Conservation (phyloP, 768 basidiomycete genomes). For the Paxillus ammoniavirescens region DNA sequence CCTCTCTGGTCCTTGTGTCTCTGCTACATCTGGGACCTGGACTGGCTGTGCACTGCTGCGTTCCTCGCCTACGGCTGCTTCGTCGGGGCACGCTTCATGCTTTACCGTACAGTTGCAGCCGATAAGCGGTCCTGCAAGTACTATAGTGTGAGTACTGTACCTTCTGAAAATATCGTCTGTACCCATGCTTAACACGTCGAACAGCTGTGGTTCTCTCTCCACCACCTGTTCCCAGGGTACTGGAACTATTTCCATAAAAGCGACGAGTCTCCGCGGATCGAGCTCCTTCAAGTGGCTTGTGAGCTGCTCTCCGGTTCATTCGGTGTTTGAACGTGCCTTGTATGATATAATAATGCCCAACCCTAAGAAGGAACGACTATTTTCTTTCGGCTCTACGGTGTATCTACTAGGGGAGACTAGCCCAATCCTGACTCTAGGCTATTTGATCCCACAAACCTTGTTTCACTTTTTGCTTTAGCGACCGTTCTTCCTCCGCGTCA, state of each 20-base stretch:
- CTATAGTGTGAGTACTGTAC: slow-evolving; percentile 33
- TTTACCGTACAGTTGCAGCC: slow-evolving; percentile 23
- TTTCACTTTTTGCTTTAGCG: no score
- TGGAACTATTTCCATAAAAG: slow-evolving; percentile 33
- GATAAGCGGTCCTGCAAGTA: slow-evolving; percentile 37
- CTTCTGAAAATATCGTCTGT: no score
- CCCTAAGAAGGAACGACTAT: no score
- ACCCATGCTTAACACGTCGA: neutral
- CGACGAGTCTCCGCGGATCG: slow-evolving; percentile 9
- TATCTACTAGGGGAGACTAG: no score
- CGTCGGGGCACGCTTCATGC: slow-evolving; percentile 35
- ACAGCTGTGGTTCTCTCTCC: slow-evolving; percentile 36
- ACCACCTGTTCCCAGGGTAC: slow-evolving; percentile 35
- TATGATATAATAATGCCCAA: no score
- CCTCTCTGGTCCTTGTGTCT: slow-evolving; percentile 38
- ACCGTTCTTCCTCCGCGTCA: no score
- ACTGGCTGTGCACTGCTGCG: slow-evolving; percentile 17
- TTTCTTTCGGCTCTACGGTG: no score
- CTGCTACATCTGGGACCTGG: slow-evolving; percentile 35
- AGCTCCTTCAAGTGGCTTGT: slow-evolving; percentile 21
- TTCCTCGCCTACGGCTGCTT: slow-evolving; percentile 33
- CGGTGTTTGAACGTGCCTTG: no score
- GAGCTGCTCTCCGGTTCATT: slow-evolving; percentile 14
- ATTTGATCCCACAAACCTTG: no score
- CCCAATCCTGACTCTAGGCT: no score